phyloP scores from a whole-genome alignment of 2,329 filamentous ascomycete species.

The Hypomyces perniciosus region DNA sequence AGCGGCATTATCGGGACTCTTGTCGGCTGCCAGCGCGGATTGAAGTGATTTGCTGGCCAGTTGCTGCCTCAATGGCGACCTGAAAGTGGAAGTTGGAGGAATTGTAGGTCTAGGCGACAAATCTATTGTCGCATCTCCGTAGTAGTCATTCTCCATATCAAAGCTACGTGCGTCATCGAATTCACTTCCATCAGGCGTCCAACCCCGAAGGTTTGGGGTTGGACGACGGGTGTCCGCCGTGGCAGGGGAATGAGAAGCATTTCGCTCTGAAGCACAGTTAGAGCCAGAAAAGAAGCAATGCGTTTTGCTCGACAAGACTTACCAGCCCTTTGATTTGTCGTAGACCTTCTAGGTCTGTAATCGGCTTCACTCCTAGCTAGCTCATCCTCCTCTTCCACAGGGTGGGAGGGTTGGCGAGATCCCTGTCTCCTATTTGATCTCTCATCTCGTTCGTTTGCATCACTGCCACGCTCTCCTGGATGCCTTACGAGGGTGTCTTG shows the following conservation, averaged over 20 bases:
- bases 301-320: neutral
- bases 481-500: slow-evolving; percentile 3
- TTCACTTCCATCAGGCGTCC: slow-evolving; percentile 18
- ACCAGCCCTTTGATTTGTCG: neutral
- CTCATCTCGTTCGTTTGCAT: neutral
- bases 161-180: slow-evolving; percentile 31
- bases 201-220: neutral
- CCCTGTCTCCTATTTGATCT: neutral
- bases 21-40: too few species aligned
- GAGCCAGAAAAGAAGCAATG: neutral
- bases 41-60: too few species aligned
- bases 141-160: slow-evolving; percentile 30
- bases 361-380: slow-evolving; percentile 11
- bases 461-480: neutral
- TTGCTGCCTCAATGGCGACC: too few species aligned
- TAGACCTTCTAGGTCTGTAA: neutral
- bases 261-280: neutral
- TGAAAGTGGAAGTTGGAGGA: too few species aligned
- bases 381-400: slow-evolving; percentile 18
- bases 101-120: slow-evolving; percentile 19
- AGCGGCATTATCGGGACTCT: too few species aligned
- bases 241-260: neutral
- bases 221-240: neutral
- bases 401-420: neutral
- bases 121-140: slow-evolving; percentile 32